A percentile compares a stretch with the other conserved stretches of the same genome.
These are phyloP conservation scores for Lipomyces oligophaga DNA, from an alignment of 805 yeast genomes.

Conservation along the genomic window DNA sequence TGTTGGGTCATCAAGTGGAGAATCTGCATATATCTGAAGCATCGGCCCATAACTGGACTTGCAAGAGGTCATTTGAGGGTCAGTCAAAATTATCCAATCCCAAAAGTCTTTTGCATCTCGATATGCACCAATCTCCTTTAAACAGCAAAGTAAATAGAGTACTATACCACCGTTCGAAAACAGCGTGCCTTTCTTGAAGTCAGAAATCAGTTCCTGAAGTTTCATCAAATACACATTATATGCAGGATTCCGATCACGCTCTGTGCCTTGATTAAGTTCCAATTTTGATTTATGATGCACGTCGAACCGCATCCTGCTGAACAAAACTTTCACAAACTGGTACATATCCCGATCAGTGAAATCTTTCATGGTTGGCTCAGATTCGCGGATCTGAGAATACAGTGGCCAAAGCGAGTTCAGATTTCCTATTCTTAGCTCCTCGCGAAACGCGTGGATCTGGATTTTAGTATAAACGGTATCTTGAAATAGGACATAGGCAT, in stretches of 20 bases:
- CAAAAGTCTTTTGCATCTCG: slow-evolving; percentile 9
- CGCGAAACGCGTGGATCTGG: neutral
- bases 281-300: neutral
- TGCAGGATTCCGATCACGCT: too few relatives aligned
- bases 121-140: slow-evolving; percentile 7
- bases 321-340: too few relatives aligned
- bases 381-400: neutral
- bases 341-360: too few relatives aligned
- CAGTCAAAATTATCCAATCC: slow-evolving; percentile 4
- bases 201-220: too few relatives aligned
- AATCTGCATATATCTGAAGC: slow-evolving; percentile 15
- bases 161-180: too few relatives aligned
- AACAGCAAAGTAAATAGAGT: slow-evolving; percentile 6
- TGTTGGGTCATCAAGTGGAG: slow-evolving; percentile 1
- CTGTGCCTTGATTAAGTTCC: too few relatives aligned
- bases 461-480: too few relatives aligned
- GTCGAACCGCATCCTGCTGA: neutral
- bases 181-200: too few relatives aligned
- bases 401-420: neutral
- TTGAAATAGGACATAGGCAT: too few relatives aligned
- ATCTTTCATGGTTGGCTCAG: too few relatives aligned
- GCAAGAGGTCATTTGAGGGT: neutral
- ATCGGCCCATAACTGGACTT: slow-evolving; percentile 11
- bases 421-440: neutral
- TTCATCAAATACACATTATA: too few relatives aligned